Evolutionary conservation across 2,329 filamentous ascomycete species (phyloP), one percentile per base, ranked within the genome.

Genomic region (Corniculantispora saksenae): DNA sequence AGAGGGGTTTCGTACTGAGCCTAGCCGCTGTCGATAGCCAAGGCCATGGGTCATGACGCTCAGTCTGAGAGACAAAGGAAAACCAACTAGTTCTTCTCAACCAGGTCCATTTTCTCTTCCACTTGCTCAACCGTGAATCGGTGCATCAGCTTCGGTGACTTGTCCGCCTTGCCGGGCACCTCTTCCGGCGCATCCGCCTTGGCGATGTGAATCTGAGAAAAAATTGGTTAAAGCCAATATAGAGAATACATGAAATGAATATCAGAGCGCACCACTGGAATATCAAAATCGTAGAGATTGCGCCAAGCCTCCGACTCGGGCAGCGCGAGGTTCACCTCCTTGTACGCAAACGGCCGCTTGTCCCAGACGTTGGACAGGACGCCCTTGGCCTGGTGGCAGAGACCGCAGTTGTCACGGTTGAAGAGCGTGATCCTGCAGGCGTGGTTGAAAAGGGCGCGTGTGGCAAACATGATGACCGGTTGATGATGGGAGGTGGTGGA

Each of bases 211-310:
- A 88, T 86, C 86, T 88, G 19, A n/a, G 23, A 25, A n/a, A n/a
- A n/a, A n/a, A 13, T 6, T 19, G 19, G 19, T 59, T 25, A 48
- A 12, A 50, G 10, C 10, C 32, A 5, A 32, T 32, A 32, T 32
- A n/a, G 23, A 47, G 62, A 51, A 65, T 50, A 21, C 21, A 25
- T 43, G 40, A 54, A 50, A 50, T 23, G 5, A 50, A 50, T 5
- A n/a, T 23, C 6, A 50, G 15, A 40, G 76, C 83, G 72, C 80
- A 94, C 91, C 72, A 94, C 91, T 0, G 91, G 91, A 9, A 92
- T 91, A 70, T 94, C 91, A 74, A 93, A 92, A 65, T 93, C 91
- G 73, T 94, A 94, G 1, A 93, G 72, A 57, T 89, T 83, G 71
- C 86, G 88, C 91, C 91, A 94, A 27, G 81, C 78, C 67, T 86